Conservation (phyloP, 2,329 filamentous ascomycete genomes). For the Xylaria sp. region DNA sequence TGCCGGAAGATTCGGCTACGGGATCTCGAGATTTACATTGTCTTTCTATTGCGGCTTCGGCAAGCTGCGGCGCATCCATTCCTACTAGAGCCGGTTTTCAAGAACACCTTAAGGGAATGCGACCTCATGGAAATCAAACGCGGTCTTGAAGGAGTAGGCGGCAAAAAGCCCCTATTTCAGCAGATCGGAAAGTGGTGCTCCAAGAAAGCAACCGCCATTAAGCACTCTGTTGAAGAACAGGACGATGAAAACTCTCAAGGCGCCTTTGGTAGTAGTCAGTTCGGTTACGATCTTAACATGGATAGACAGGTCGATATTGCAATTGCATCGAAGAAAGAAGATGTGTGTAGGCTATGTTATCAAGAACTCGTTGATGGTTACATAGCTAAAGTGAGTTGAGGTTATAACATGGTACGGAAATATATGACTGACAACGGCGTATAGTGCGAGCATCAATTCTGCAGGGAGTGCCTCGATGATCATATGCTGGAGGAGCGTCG, state of each 20-base stretch:
- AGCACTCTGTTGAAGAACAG: not conserved
- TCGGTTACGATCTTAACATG: conserved; percentile 26
- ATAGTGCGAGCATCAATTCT: conserved; percentile 30
- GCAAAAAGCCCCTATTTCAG: conserved; percentile 5
- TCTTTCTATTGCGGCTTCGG: conserved; percentile 19
- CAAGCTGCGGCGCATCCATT: conserved; percentile 28
- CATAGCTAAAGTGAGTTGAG: not conserved
- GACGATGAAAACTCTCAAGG: not conserved
- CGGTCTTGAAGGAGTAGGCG: not conserved
- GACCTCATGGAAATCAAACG: conserved; percentile 11
- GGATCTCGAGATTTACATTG: not conserved
- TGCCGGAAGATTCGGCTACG: not conserved
- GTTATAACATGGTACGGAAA: not conserved
- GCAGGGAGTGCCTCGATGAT: conserved; percentile 15
- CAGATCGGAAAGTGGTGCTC: conserved; percentile 26
- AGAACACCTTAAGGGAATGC: not conserved
- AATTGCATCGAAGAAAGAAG: not conserved
- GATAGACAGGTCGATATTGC: conserved; percentile 8
- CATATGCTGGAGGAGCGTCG: not conserved
- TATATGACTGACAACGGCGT: not conserved
- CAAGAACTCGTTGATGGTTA: not conserved
- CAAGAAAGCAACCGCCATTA: not conserved
- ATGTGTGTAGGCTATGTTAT: conserved; percentile 28
- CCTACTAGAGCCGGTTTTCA: conserved; percentile 23
- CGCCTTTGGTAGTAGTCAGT: conserved; percentile 18